Percentiles rank a stretch among this genome's conserved stretches.
These are phyloP conservation scores for Henckelia pumila DNA, from an alignment of 257 asterid species.

Conservation along the genomic window DNA sequence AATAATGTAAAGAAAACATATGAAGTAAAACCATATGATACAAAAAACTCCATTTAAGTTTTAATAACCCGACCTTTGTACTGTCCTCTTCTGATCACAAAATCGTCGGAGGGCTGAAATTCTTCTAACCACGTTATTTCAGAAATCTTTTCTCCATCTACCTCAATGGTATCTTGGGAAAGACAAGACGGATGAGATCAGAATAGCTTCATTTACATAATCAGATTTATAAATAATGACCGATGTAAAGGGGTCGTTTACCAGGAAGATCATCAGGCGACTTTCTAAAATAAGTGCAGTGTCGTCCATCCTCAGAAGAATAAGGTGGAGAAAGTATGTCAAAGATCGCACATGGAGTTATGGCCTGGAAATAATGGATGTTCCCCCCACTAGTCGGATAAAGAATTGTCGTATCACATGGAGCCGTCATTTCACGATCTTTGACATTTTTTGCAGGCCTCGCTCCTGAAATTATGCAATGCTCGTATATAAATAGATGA, in stretches of 20 bases:
- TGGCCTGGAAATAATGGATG: conserved; percentile 89
- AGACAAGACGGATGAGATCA: conserved; percentile 1
- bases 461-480: conserved; percentile 43
- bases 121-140: conserved; percentile 90
- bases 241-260: conserved; percentile 27
- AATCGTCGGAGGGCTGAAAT: conserved; percentile 84
- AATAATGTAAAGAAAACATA: conserved; percentile 10
- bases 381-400: conserved; percentile 89
- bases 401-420: conserved; percentile 80
- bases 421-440: conserved; percentile 84
- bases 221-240: conserved; percentile 5
- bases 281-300: conserved; percentile 82
- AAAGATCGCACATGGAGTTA: conserved; percentile 89
- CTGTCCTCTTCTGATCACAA: conserved; percentile 84
- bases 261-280: conserved; percentile 81
- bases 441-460: conserved; percentile 72
- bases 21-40: conserved; percentile 29
- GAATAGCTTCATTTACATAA: neutral
- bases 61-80: conserved; percentile 86
- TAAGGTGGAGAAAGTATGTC: conserved; percentile 98
- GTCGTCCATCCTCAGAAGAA: conserved; percentile 86
- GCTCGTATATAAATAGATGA: neutral
- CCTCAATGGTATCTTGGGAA: conserved; percentile 60
- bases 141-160: conserved; percentile 62
- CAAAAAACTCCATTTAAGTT: conserved; percentile 45